These are phyloP conservation scores for Populus tremula DNA, from an alignment of 345 rosid species.

Conservation along the genomic window DNA sequence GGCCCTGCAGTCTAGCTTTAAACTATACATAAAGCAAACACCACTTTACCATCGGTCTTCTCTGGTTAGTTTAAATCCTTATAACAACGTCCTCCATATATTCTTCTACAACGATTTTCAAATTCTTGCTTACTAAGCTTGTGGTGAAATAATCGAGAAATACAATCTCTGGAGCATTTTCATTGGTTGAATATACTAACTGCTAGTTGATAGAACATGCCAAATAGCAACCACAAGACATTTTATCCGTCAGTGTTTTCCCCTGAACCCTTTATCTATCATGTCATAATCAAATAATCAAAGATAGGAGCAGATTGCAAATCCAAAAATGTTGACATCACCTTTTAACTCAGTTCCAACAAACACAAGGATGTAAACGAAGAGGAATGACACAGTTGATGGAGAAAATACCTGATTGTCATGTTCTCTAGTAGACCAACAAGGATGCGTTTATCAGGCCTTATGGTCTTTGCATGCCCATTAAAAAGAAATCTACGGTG, in stretches of 20 bases:
- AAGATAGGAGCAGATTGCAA: neutral
- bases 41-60: neutral
- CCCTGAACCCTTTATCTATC: neutral
- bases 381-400: neutral
- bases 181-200: neutral
- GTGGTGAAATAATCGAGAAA: no score
- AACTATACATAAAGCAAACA: neutral
- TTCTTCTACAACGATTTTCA: neutral
- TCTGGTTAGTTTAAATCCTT: neutral
- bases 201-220: neutral
- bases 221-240: neutral
- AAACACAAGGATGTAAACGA: neutral
- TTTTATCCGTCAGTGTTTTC: neutral
- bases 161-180: neutral
- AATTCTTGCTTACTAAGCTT: neutral
- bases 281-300: neutral
- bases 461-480: constrained; percentile 88
- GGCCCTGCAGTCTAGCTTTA: neutral
- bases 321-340: neutral
- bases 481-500: constrained; percentile 79
- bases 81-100: neutral
- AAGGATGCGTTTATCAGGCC: constrained; percentile 80
- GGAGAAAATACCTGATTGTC: constrained; percentile 55
- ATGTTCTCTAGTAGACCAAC: constrained; percentile 71
- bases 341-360: neutral